Evolutionary conservation across 129 eudicot genomes (phyloP).

Genomic region (Ambrosia trifida): DNA sequence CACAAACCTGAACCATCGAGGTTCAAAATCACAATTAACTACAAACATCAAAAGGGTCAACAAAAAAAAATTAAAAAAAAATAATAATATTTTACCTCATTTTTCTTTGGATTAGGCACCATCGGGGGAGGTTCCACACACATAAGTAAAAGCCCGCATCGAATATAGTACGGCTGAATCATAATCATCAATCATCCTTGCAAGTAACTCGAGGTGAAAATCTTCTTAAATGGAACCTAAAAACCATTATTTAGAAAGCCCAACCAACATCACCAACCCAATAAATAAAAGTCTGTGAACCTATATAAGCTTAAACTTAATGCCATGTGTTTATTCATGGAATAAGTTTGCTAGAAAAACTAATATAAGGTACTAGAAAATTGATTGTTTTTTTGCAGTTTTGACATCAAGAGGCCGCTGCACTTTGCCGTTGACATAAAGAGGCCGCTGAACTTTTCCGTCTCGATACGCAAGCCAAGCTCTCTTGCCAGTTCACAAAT

Average conservation of each 20-base stretch:
- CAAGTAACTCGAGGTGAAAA: neutral
- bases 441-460: conserved; percentile 78
- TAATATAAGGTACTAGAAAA: neutral
- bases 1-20: conserved; percentile 96
- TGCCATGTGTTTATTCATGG: neutral
- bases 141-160: neutral
- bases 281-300: neutral
- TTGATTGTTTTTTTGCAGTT: conserved; percentile 53
- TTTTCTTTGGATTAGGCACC: no score
- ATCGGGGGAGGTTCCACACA: no score
- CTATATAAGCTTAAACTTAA: conserved; percentile 13
- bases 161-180: neutral
- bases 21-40: no score
- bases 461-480: conserved; percentile 57
- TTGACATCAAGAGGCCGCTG: conserved; percentile 73
- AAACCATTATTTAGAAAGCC: neutral
- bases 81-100: no score
- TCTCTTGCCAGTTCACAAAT: conserved; percentile 89
- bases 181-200: neutral
- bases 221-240: neutral
- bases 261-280: neutral
- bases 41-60: no score
- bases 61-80: no score
- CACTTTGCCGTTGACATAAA: conserved; percentile 60
- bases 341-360: neutral